Evolutionary conservation across 768 basidiomycete species (phyloP), one percentile per base, ranked within the genome.

Genomic region (Infundibulicybe gibba): DNA sequence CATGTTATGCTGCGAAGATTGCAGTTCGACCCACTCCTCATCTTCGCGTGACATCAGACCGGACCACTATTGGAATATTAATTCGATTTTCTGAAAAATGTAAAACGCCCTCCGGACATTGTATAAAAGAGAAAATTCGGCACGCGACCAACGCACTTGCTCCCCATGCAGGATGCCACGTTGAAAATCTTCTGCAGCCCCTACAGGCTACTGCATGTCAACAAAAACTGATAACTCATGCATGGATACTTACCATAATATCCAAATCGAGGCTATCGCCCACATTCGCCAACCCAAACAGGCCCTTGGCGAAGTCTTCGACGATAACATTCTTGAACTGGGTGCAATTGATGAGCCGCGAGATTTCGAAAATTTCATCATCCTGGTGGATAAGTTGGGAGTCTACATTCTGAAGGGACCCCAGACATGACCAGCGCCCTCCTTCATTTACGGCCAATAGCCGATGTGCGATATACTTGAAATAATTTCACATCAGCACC

Each of bases 301-400:
- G 45, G 6, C 51, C 53, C 25, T 53, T 59, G 17, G 57, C 14
- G 20, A 59, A 43, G 19, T 59, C 58, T 42, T 50, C 53, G 40
- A 44, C 21, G 5, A 59, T 39, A 21, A 57, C 44, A 40, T 59
- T 56, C 37, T 50, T 45, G 49, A 59, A 59, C 19, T 56, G 53
- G 6, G 34, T 47, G 25, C 53, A 54, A 20, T 55, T 59, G 15
- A 59, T 55, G 13, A 44, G 30, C 5, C 51, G 55, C 6, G 58
- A 55, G 4, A 47, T 40, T 19, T 53, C 19, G 39, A 59, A 59
- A 34, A 34, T 34, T 10, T 34, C 33, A 15, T 34, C 33, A 34
- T 34, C 33, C 15, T 34, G 33, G 33, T 10, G 15, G 11, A 10
- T 34, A 10, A 34, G 33, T 15, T 15, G 33, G 15, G 11, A 10